A percentile compares a stretch with the other conserved stretches of the same genome.
phyloP scores from a whole-genome alignment of 495 filamentous ascomycete genomes.

The Aspergillus mulundensis region DNA sequence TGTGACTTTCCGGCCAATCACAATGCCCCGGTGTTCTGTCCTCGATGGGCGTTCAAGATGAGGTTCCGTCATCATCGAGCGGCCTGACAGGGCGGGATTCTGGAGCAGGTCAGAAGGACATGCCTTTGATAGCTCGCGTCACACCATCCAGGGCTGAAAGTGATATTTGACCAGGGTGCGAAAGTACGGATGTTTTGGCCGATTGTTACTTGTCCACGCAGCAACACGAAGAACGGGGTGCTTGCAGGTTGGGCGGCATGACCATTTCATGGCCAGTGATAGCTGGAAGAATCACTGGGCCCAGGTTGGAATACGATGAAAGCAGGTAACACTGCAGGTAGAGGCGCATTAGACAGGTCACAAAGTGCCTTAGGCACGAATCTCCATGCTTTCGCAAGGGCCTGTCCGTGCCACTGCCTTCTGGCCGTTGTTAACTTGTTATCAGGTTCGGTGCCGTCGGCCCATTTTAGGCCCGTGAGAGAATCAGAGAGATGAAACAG shows the following conservation, averaged over 20 bases:
- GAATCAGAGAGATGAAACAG: neutral
- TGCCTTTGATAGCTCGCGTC: neutral
- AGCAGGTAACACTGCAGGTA: too few species aligned
- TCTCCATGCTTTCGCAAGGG: too few species aligned
- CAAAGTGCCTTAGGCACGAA: too few species aligned
- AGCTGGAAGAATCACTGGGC: neutral
- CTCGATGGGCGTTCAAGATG: constrained; percentile 5
- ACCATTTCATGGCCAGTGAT: neutral
- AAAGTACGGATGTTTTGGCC: neutral
- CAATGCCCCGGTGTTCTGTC: neutral
- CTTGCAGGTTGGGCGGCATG: neutral
- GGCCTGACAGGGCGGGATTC: neutral
- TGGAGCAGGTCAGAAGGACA: neutral
- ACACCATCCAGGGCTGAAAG: neutral
- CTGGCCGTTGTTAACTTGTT: too few species aligned
- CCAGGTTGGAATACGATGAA: neutral
- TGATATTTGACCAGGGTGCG: neutral
- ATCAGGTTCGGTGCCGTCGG: neutral
- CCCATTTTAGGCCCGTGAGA: neutral
- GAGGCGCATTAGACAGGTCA: too few species aligned
- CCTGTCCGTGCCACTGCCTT: too few species aligned
- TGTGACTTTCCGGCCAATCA: constrained; percentile 9
- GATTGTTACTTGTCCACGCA: neutral
- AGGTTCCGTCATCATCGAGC: neutral
- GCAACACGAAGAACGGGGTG: neutral